Evolutionary conservation across 2,329 filamentous ascomycete genomes (phyloP).

Genomic region (Aspergillus fijiensis): DNA sequence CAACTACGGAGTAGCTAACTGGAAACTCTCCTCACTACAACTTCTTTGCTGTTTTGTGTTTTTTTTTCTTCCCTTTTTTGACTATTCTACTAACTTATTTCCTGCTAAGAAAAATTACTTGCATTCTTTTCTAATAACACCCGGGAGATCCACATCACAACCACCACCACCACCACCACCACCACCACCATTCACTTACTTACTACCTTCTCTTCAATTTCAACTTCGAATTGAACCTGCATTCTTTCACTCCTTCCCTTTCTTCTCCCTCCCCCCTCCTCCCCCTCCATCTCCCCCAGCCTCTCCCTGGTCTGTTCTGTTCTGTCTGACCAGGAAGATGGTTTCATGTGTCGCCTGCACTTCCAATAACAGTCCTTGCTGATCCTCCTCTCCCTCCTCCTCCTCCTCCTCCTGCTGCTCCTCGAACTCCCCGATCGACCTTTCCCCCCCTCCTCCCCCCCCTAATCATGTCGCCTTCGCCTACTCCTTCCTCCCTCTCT

Average conservation of each 20-base stretch:
- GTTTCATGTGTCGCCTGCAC: constrained; percentile 16
- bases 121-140: background rate
- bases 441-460: background rate
- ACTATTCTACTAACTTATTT: too few relatives aligned
- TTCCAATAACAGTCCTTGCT: constrained; percentile 7
- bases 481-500: constrained; percentile 6
- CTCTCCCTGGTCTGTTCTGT: constrained; percentile 1
- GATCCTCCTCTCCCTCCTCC: background rate
- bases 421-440: background rate
- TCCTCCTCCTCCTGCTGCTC: background rate
- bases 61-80: too few relatives aligned
- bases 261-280: background rate
- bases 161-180: background rate
- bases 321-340: constrained; percentile 22
- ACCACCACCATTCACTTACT: background rate
- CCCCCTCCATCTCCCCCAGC: constrained; percentile 12
- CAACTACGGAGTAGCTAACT: too few relatives aligned
- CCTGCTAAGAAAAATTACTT: background rate
- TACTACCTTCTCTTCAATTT: too few relatives aligned
- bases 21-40: too few relatives aligned
- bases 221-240: background rate
- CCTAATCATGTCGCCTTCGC: constrained; percentile 12
- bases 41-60: too few relatives aligned
- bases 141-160: background rate
- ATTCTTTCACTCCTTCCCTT: background rate